Evolutionary conservation across 306 rosid species (phyloP).

Genomic region (Clitoria ternatea): DNA sequence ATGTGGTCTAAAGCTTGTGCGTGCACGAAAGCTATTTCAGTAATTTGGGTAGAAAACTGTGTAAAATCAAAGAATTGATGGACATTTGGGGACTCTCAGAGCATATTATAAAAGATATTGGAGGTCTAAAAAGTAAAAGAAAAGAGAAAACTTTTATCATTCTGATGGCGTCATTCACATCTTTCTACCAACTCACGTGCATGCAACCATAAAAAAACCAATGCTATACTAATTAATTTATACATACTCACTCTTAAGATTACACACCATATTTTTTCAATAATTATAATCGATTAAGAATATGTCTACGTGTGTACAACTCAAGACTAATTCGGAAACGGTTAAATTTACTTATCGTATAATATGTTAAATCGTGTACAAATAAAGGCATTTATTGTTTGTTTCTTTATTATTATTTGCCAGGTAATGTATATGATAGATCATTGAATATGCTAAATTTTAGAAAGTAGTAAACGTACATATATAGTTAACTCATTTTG

Average conservation of each 20-base stretch:
- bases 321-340: background rate
- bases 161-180: conserved; percentile 54
- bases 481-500: too few relatives aligned
- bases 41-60: conserved; percentile 36
- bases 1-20: background rate
- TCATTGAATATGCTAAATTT: too few relatives aligned
- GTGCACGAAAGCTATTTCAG: conserved; percentile 4
- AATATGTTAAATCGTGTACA: too few relatives aligned
- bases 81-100: conserved; percentile 54
- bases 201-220: conserved; percentile 48
- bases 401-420: background rate
- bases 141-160: conserved; percentile 70
- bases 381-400: background rate
- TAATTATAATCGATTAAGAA: background rate
- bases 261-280: background rate
- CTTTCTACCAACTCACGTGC: conserved; percentile 78
- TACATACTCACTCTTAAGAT: background rate
- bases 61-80: conserved; percentile 37
- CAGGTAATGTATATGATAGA: background rate
- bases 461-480: background rate
- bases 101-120: conserved; percentile 70
- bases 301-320: background rate
- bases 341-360: too few relatives aligned
- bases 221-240: conserved; percentile 17
- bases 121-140: conserved; percentile 78